Evolutionary conservation across 2,329 filamentous ascomycete species (phyloP).

Genomic region (Paraphoma chrysanthemicola): DNA sequence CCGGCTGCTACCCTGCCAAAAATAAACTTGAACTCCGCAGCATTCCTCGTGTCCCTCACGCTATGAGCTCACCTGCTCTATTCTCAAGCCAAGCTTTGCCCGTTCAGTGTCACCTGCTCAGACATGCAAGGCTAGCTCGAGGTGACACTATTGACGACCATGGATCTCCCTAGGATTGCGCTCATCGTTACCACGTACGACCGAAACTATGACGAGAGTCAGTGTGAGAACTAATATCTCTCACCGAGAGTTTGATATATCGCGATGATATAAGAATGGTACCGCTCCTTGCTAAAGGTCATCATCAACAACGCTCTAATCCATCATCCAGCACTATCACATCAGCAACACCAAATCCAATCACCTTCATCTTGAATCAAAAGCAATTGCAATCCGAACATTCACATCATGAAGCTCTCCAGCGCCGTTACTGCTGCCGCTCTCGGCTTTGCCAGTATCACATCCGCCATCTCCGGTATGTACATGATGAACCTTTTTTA

Average conservation of each 20-base stretch:
- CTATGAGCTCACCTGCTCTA: slow-evolving; percentile 41
- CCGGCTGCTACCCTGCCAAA: slow-evolving; percentile 37
- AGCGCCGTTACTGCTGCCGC: slow-evolving; percentile 27
- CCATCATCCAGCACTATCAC: slow-evolving; percentile 7
- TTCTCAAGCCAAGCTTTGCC: slow-evolving; percentile 21
- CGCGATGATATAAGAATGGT: slow-evolving; percentile 36
- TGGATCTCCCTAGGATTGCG: slow-evolving; percentile 26
- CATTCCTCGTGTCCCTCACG: slow-evolving; percentile 33
- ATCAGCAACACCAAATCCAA: slow-evolving; percentile 4
- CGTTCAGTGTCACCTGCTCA: slow-evolving; percentile 38
- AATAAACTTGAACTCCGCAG: slow-evolving; percentile 38
- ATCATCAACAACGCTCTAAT: slow-evolving; percentile 20
- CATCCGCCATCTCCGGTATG: slow-evolving; percentile 43
- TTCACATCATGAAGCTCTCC: slow-evolving; percentile 43
- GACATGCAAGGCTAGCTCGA: slow-evolving; percentile 22
- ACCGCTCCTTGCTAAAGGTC: slow-evolving; percentile 12
- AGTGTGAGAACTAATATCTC: slow-evolving; percentile 19
- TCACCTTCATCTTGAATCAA: neutral
- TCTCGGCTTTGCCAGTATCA: slow-evolving; percentile 36
- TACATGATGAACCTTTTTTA: neutral
- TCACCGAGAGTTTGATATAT: slow-evolving; percentile 15
- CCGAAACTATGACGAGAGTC: slow-evolving; percentile 22
- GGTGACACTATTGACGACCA: slow-evolving; percentile 26
- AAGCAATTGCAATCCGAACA: slow-evolving; percentile 4
- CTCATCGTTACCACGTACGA: slow-evolving; percentile 27